Evolutionary conservation across 768 basidiomycete species (phyloP), one percentile per base, ranked within the genome.

Genomic region (Mycena venus): DNA sequence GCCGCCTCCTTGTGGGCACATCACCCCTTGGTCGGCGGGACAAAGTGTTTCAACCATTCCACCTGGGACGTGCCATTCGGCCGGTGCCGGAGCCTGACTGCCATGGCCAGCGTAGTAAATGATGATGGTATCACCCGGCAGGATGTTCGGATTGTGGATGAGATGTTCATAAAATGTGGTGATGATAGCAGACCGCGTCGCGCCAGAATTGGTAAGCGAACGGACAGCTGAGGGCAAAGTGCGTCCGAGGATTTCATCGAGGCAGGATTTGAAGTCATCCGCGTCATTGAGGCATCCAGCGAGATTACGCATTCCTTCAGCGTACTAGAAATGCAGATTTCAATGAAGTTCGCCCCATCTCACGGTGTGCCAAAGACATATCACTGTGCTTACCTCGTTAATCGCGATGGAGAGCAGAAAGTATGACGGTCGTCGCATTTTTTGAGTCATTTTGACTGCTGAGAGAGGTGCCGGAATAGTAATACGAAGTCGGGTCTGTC

Each of bases 71-170:
- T 55, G 14, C 51, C 40, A 53, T 31, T 25, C 55, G 4, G 14
- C 44, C 14, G 49, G 51, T 4, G 64, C 72, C 1, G 19, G 23
- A 15, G 68, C 67, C 15, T 9, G n/a, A 21, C 60, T 51, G 9
- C 72, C 72, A 38, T 70, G 69, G 49, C 69, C 69, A 19, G 56
- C 69, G 29, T 49, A 62, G 34, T 55, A 70, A 40, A 60, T 62
- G 36, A 61, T 29, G 59, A 70, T 60, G n/a, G 40, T 29, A 49
- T 60, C 69, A 25, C 42, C 40, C 27, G 23, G 27, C 29, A 36
- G 7, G 32, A 70, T 61, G n/a, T 70, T 25, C 31, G 58, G 27
- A 36, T 70, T 70, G 58, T 42, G 32, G 12, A 70, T 70, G 36
- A 70, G 58, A 36, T 59, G 58, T n/a, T n/a, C 21, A n/a, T 59